A percentile compares a stretch with the other conserved stretches of the same genome.
Conservation (phyloP, 2,329 filamentous ascomycete species). For the Clonostachys byssicola region DNA sequence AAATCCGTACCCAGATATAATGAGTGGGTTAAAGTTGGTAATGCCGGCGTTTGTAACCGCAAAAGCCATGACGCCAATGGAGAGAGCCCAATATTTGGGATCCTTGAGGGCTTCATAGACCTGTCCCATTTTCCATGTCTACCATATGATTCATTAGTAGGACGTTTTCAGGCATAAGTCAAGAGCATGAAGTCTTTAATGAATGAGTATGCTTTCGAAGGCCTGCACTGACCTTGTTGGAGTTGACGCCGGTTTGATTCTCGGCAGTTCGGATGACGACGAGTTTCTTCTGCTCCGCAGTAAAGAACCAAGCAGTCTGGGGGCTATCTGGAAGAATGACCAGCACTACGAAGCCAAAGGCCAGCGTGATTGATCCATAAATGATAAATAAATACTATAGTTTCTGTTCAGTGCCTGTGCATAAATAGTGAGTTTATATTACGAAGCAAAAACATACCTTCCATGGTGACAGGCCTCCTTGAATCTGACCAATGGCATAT, state of each 20-base stretch:
- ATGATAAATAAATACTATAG: slow-evolving; percentile 14
- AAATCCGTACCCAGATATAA: neutral
- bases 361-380: slow-evolving; percentile 11
- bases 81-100: slow-evolving; percentile 11
- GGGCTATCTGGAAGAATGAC: slow-evolving; percentile 10
- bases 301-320: slow-evolving; percentile 13
- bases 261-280: slow-evolving; percentile 5
- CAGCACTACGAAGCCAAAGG: slow-evolving; percentile 6
- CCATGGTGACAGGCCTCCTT: slow-evolving; percentile 1
- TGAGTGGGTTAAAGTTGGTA: slow-evolving; percentile 17
- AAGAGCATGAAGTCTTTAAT: too few species aligned
- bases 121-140: slow-evolving; percentile 10
- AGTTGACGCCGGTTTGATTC: slow-evolving; percentile 5
- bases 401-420: too few species aligned
- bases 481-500: slow-evolving; percentile 18
- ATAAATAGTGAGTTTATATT: too few species aligned
- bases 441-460: too few species aligned
- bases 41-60: slow-evolving; percentile 67
- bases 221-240: slow-evolving; percentile 1
- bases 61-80: slow-evolving; percentile 42
- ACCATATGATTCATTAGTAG: neutral
- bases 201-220: too few species aligned
- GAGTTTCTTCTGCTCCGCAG: slow-evolving; percentile 8
- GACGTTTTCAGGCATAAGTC: too few species aligned
- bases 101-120: slow-evolving; percentile 10